Evolutionary conservation across 352 stramenopile species (phyloP).

Genomic region (Globisporangium middletonii): DNA sequence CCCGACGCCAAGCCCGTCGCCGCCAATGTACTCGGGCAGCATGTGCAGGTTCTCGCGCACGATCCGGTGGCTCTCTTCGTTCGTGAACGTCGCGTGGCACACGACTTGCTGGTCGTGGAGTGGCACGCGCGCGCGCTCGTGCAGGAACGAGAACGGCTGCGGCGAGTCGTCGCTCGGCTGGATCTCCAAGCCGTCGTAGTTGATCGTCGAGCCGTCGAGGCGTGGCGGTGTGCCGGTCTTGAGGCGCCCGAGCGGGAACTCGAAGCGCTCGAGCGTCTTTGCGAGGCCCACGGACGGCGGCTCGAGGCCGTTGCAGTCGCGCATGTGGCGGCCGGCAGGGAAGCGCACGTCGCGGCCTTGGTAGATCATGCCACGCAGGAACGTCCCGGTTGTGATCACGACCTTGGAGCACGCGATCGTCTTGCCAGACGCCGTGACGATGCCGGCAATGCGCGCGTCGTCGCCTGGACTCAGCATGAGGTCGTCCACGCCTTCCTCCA

Average conservation of each 20-base stretch:
- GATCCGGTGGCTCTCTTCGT: conserved; percentile 93
- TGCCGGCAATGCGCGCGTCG: conserved; percentile 48
- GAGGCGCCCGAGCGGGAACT: conserved; percentile 92
- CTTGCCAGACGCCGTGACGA: conserved; percentile 53
- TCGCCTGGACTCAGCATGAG: conserved; percentile 78
- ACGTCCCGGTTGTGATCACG: conserved; percentile 99
- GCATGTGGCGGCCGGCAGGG: conserved; percentile 91
- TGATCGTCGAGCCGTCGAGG: conserved; percentile 94
- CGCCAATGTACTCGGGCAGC: conserved; percentile 91
- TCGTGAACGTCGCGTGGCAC: conserved; percentile 96
- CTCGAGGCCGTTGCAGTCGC: conserved; percentile 82
- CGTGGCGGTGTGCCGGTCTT: conserved; percentile 97
- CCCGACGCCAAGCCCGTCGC: conserved; percentile 62
- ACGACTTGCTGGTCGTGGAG: conserved; percentile 78
- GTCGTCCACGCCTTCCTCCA: conserved; percentile 95
- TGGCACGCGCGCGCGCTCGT: conserved; percentile 74
- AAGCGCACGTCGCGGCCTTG: conserved; percentile 89
- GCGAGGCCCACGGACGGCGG: conserved; percentile 93
- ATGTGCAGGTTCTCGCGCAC: conserved; percentile 92
- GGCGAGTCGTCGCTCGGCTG: conserved; percentile 93
- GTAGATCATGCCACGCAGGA: conserved; percentile 95
- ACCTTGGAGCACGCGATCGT: conserved; percentile 51
- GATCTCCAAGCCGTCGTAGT: conserved; percentile 88
- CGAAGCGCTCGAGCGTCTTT: conserved; percentile 88
- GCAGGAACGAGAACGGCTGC: conserved; percentile 93